phyloP scores from a whole-genome alignment of 2,329 filamentous ascomycete species.

The Triangularia setosa region DNA sequence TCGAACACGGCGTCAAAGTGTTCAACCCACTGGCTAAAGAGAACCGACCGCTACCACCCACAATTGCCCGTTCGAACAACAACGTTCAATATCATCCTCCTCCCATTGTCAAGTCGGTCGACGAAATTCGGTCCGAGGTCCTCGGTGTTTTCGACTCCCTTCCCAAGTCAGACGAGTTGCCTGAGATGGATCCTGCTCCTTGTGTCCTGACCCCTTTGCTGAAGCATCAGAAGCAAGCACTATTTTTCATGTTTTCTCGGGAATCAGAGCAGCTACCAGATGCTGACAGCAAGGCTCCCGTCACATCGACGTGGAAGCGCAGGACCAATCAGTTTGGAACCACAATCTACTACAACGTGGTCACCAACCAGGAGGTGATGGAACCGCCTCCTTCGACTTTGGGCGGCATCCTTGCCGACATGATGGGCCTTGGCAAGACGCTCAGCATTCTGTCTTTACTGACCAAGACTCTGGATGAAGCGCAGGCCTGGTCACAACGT shows the following conservation, averaged over 20 bases:
- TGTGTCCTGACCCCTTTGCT: slow-evolving; percentile 66
- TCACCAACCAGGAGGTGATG: slow-evolving; percentile 66
- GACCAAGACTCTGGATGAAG: slow-evolving; percentile 59
- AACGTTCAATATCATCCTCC: slow-evolving; percentile 25
- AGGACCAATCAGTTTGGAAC: slow-evolving; percentile 49
- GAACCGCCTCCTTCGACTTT: slow-evolving; percentile 62
- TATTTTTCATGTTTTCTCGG: slow-evolving; percentile 78
- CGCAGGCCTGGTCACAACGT: slow-evolving; percentile 56
- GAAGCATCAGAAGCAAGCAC: slow-evolving; percentile 82
- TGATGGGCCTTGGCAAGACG: slow-evolving; percentile 88
- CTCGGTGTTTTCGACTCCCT: slow-evolving; percentile 85
- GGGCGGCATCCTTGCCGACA: slow-evolving; percentile 74
- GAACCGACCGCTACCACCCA: slow-evolving; percentile 36
- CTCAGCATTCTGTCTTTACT: slow-evolving; percentile 81
- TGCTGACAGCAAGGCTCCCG: slow-evolving; percentile 48
- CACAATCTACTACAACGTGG: slow-evolving; percentile 72
- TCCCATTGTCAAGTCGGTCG: slow-evolving; percentile 59
- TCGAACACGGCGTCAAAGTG: slow-evolving; percentile 65
- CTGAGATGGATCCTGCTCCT: slow-evolving; percentile 63
- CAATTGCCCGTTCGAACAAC: slow-evolving; percentile 12
- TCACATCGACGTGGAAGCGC: slow-evolving; percentile 74
- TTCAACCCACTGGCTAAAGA: slow-evolving; percentile 69
- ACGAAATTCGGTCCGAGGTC: slow-evolving; percentile 83
- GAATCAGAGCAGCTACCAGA: slow-evolving; percentile 64
- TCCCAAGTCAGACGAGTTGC: slow-evolving; percentile 69